Base-by-base conservation (phyloP, 1,284 basidiomycete species). In the Sporisorium reilianum region DNA sequence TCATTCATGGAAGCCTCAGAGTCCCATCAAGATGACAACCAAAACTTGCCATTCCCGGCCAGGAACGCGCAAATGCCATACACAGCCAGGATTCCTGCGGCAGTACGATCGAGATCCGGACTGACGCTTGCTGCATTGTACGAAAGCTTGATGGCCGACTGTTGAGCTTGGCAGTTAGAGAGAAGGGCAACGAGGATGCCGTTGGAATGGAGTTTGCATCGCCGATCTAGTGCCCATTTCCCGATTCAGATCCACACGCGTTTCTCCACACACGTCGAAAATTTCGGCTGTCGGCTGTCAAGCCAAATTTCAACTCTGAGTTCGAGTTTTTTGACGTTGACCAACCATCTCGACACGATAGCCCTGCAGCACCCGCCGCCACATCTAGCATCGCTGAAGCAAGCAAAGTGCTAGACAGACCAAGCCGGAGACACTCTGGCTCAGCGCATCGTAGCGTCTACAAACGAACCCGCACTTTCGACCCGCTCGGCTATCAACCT, bases 191-290 rank as follows among this genome's bases (percentile, higher is more conserved):
- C 41, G 30, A 45, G n/a, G 40, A 46, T 23, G 25, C 10, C 8
- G 23, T 8, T 20, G 46, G 34, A 28, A 2, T 48, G 18, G 14
- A n/a, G 14, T 7, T 12, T 2, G 5, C 3, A 49, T 49, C 48
- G 48, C 48, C 48, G 48, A 54, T 54, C 40, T 14, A 5, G 7
- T 34, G 2, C 8, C n/a, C 2, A 22, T 1, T 23, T 5, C 7
- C 59, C 59, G 55, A 62, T 68, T 6, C 14, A 1, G 26, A 5
- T n/a, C 8, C 11, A 57, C 49, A 50, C 54, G 54, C 25, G n/a
- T 56, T 63, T 70, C 62, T 64, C 61, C 62, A 64, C 67, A 64
- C 67, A 61, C 54, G 54, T 61, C 50, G 58, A 61, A 70, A 70
- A 64, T 50, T 70, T 64, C 67, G 67, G 67, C 26, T 64, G 26